A percentile compares a stretch with the other conserved stretches of the same genome.
Conservation (phyloP, 805 yeast species). For the Candida multigemmis region DNA sequence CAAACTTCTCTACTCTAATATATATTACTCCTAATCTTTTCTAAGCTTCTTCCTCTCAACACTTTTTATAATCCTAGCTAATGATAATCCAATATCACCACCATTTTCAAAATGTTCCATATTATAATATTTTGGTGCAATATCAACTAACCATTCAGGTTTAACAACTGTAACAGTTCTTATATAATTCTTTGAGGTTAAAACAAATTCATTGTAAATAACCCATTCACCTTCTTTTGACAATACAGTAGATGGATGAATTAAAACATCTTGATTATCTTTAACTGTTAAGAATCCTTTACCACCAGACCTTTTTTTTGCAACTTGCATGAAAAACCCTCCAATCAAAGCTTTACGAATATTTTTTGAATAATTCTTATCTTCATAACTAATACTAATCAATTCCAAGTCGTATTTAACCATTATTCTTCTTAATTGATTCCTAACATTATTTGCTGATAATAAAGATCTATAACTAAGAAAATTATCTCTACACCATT, state of each 20-base stretch:
- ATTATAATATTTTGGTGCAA: slow-evolving; percentile 67
- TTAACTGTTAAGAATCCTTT: slow-evolving; percentile 70
- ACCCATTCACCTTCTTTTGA: slow-evolving; percentile 92
- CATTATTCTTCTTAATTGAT: slow-evolving; percentile 79
- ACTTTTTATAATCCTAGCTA: slow-evolving; percentile 49
- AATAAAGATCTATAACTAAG: slow-evolving; percentile 75
- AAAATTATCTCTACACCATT: slow-evolving; percentile 91
- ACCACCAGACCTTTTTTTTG: slow-evolving; percentile 76
- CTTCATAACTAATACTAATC: slow-evolving; percentile 53
- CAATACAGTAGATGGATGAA: slow-evolving; percentile 89
- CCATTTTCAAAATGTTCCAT: slow-evolving; percentile 51
- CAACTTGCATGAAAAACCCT: slow-evolving; percentile 99
- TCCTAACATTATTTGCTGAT: slow-evolving; percentile 80
- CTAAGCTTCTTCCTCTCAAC: slow-evolving; percentile 32
- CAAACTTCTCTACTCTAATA: too few species aligned
- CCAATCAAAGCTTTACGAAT: slow-evolving; percentile 78
- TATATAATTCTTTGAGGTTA: slow-evolving; percentile 88
- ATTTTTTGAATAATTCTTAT: slow-evolving; percentile 58
- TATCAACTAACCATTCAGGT: slow-evolving; percentile 87
- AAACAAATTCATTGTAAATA: slow-evolving; percentile 88
- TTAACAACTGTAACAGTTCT: slow-evolving; percentile 86
- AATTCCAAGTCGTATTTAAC: slow-evolving; percentile 68
- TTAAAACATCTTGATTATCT: slow-evolving; percentile 90
- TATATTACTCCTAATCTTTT: slow-evolving; percentile 5
- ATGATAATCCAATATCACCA: slow-evolving; percentile 65